Percentiles rank a stretch among this genome's conserved stretches.
Conservation (phyloP, 1,139 yeast species). For the Yamadazyma dushanensis region DNA sequence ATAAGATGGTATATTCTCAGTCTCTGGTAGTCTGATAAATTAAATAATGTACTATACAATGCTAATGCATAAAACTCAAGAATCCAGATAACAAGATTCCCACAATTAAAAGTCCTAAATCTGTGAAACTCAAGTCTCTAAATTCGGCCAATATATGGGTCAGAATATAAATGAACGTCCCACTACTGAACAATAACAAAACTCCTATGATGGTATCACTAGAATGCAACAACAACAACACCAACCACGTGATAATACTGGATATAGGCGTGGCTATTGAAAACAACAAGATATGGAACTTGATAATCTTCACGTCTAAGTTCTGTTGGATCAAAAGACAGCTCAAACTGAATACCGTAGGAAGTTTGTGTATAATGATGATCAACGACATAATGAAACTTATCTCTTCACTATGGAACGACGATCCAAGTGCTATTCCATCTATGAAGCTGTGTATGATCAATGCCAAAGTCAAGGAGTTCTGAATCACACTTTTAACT, state of each 20-base stretch:
- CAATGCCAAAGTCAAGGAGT: conserved; percentile 59
- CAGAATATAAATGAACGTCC: conserved; percentile 72
- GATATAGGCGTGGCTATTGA: conserved; percentile 55
- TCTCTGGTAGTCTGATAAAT: too few relatives aligned
- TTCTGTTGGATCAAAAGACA: conserved; percentile 52
- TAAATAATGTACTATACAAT: not conserved
- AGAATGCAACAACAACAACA: conserved; percentile 31
- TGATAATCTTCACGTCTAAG: conserved; percentile 28
- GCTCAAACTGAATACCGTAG: conserved; percentile 70
- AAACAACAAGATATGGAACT: conserved; percentile 45
- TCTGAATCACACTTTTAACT: conserved; percentile 22
- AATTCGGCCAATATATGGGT: conserved; percentile 36
- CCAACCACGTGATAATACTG: conserved; percentile 46
- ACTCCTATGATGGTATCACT: conserved; percentile 48
- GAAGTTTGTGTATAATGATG: conserved; percentile 70
- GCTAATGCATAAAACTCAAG: conserved; percentile 14
- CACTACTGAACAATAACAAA: conserved; percentile 63
- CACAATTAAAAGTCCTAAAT: conserved; percentile 7
- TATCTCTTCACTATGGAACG: conserved; percentile 47
- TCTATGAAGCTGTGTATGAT: conserved; percentile 69
- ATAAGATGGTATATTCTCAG: too few relatives aligned
- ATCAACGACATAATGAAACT: conserved; percentile 56
- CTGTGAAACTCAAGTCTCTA: conserved; percentile 6
- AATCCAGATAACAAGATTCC: conserved; percentile 16
- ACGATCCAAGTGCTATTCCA: conserved; percentile 73